Base-by-base conservation (phyloP, 805 yeast genomes). In the Ogataea neopini region DNA sequence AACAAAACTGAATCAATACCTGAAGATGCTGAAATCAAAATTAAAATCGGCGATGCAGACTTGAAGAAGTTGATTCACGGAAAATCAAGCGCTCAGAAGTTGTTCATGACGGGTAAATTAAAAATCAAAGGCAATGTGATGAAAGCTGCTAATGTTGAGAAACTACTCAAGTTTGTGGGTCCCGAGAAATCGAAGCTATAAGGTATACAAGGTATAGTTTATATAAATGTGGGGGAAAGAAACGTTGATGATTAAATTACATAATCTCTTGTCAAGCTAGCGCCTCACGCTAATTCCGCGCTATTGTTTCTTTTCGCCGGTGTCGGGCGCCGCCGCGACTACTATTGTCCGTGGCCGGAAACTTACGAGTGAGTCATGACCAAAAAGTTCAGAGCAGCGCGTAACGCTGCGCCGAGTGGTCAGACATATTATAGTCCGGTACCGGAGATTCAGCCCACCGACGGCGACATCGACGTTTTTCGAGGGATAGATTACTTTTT, bases 101-200 rank as follows among this genome's bases (percentile, higher is more conserved):
- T 88, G 61, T 88, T 87, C 68, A 80, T 88, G 86, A 72, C 78
- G 59, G 96, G 96, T 35, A 85, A 84, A 69, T 79, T 88, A 68
- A 88, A 87, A 76, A 83, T 88, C 54, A 86, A 84, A 75, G 96
- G 96, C 56, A 87, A 89, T 72, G 84, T 88, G 72, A 86, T 86
- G 91, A 88, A 88, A 76, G 96, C 96, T 45, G 80, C 91, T 38
- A 79, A 80, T 50, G 79, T 86, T 50, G 92, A 86, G 68, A 71
- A 76, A 41, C 79, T 86, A 42, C 76, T 86, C 70, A 83, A 82
- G 74, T 64, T 70, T 48, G 77, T 78, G 5, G 59, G 54, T 19
- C 76, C 77, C 15, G 60, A 64, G 20, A 70, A 71, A 64, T 64
- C 79, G 33, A 76, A 76, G 65, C 67, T 77, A 40, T 77, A 64